Conservation (phyloP, 2,329 filamentous ascomycete genomes). For the Stagonosporopsis tanaceti region DNA sequence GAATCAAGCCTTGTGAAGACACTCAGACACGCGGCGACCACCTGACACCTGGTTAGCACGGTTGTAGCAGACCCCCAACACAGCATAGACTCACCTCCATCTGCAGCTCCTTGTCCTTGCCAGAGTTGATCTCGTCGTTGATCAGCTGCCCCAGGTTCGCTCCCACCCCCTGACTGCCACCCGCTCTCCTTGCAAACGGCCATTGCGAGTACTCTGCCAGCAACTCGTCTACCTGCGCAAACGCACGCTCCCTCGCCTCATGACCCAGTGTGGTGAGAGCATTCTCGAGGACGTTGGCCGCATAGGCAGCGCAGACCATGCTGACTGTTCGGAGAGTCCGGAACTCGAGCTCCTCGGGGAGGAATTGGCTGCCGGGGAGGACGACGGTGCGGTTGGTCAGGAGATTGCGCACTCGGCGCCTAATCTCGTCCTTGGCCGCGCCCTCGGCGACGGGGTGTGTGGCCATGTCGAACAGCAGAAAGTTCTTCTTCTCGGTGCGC, state of each 20-base stretch:
- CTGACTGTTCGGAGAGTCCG: conserved; percentile 88
- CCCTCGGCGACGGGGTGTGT: conserved; percentile 97
- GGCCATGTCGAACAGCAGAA: conserved; percentile 99
- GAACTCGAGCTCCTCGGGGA: conserved; percentile 94
- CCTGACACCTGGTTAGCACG: conserved; percentile 51
- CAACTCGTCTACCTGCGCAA: conserved; percentile 95
- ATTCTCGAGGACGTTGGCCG: conserved; percentile 97
- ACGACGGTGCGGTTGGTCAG: conserved; percentile 95
- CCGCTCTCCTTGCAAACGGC: conserved; percentile 85
- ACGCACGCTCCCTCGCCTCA: conserved; percentile 91
- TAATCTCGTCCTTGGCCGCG: conserved; percentile 96
- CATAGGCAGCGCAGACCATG: conserved; percentile 98
- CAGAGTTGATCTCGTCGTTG: conserved; percentile 82
- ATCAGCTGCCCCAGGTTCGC: conserved; percentile 91
- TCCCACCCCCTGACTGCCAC: conserved; percentile 82
- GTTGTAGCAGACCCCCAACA: background rate
- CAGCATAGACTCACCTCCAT: conserved; percentile 73
- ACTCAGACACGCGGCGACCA: conserved; percentile 92
- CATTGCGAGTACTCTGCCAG: conserved; percentile 96
- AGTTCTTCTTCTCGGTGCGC: conserved; percentile 98
- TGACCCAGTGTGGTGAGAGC: conserved; percentile 93
- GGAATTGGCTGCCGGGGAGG: conserved; percentile 82
- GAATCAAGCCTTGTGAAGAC: conserved; percentile 98
- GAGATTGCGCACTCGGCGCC: conserved; percentile 88
- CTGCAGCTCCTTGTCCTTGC: conserved; percentile 94